phyloP scores from a whole-genome alignment of 2,329 filamentous ascomycete species.

The Harringtonia aguacate region DNA sequence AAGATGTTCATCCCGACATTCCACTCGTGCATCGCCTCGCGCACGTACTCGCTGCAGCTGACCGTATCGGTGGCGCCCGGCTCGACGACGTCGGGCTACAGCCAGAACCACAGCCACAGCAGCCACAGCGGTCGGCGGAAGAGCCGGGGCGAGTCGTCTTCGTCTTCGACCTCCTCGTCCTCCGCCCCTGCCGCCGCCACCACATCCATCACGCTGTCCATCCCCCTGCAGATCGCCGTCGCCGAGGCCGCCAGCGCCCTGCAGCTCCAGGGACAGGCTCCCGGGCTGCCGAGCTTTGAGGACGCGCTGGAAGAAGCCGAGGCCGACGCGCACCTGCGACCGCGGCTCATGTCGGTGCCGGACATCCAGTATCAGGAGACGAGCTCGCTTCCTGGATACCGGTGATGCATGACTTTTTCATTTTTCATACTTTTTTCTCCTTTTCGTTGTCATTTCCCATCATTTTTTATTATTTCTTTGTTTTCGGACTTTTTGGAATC shows the following conservation, averaged over 20 bases:
- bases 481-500: no score
- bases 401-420: background rate
- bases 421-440: background rate
- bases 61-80: conserved; percentile 26
- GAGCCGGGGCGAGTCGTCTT: no score
- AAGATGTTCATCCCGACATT: conserved; percentile 46
- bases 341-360: conserved; percentile 28
- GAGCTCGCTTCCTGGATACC: conserved; percentile 11
- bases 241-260: background rate
- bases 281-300: conserved; percentile 39
- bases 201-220: conserved; percentile 4
- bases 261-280: background rate
- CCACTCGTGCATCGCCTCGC: conserved; percentile 45
- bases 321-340: conserved; percentile 30
- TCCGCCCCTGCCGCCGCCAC: background rate
- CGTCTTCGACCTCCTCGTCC: background rate
- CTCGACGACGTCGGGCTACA: conserved; percentile 27
- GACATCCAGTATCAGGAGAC: conserved; percentile 11
- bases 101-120: conserved; percentile 9
- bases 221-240: conserved; percentile 10
- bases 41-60: conserved; percentile 41
- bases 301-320: conserved; percentile 33
- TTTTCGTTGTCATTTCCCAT: no score
- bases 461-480: background rate
- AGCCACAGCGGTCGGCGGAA: background rate